phyloP scores from a whole-genome alignment of 306 rosid species.

The Quercus berberidifolia region DNA sequence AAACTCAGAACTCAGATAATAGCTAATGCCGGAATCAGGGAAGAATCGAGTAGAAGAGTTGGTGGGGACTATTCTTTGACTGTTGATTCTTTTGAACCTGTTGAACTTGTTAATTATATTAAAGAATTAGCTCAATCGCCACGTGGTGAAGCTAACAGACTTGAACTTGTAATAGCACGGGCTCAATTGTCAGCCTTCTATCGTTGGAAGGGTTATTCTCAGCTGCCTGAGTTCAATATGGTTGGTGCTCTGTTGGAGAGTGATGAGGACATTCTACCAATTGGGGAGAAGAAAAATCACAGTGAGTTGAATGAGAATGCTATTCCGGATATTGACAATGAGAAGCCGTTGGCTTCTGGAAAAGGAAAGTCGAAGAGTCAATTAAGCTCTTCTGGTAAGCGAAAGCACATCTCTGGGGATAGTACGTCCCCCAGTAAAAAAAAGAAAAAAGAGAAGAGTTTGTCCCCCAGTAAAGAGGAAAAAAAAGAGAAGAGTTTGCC shows the following conservation, averaged over 20 bases:
- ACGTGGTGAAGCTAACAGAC: conserved; percentile 34
- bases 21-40: conserved; percentile 50
- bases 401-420: conserved; percentile 21
- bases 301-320: conserved; percentile 24
- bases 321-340: background rate
- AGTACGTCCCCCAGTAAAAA: conserved; percentile 19
- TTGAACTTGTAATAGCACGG: conserved; percentile 37
- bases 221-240: conserved; percentile 47
- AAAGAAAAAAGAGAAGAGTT: conserved; percentile 32
- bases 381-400: conserved; percentile 23
- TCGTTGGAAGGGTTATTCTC: conserved; percentile 59
- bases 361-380: conserved; percentile 18
- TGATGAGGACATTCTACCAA: conserved; percentile 31
- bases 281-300: conserved; percentile 22
- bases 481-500: conserved; percentile 36
- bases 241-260: conserved; percentile 38
- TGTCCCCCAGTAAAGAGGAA: conserved; percentile 29
- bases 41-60: conserved; percentile 47
- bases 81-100: conserved; percentile 54
- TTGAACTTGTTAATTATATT: conserved; percentile 44
- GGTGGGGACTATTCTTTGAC: conserved; percentile 44
- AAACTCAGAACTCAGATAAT: conserved; percentile 46
- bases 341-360: background rate
- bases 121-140: conserved; percentile 55
- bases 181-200: conserved; percentile 56